These are phyloP conservation scores for Acanthamoeba lenticulata DNA, from an alignment of 208 protist species.

Conservation along the genomic window DNA sequence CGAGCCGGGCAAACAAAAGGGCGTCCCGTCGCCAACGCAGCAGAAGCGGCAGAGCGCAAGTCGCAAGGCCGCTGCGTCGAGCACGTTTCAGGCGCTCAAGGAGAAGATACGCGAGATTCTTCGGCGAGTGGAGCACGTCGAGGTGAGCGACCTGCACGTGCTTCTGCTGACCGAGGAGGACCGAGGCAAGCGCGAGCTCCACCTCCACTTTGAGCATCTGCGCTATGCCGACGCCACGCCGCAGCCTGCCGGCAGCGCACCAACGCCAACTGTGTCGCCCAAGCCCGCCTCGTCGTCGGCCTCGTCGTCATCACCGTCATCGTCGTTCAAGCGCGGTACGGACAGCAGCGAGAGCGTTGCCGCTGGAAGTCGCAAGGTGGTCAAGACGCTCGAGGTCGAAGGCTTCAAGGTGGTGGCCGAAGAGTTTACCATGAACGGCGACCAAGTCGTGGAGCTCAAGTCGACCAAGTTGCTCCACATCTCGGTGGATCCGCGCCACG, in stretches of 20 bases:
- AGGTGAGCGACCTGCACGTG: conserved; percentile 13
- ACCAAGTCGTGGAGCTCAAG: neutral
- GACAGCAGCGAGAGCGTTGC: neutral
- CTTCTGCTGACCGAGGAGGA: neutral
- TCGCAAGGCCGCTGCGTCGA: neutral
- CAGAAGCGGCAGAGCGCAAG: neutral
- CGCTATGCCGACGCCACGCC: conserved; percentile 16
- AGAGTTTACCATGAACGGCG: neutral
- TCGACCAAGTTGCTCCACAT: conserved; percentile 23
- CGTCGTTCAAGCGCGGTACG: too few relatives aligned
- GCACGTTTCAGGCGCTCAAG: neutral
- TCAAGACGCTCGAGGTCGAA: conserved; percentile 14
- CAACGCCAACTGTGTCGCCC: neutral
- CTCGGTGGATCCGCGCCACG: neutral
- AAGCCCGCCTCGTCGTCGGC: neutral
- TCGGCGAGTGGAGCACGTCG: neutral
- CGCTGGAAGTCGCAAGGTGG: neutral
- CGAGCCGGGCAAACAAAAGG: too few relatives aligned
- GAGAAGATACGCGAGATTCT: conserved; percentile 39
- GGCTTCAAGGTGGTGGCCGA: conserved; percentile 33
- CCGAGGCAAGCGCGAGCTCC: conserved; percentile 5
- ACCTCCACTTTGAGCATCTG: conserved; percentile 33
- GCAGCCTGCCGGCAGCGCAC: neutral
- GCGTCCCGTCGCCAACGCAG: too few relatives aligned
- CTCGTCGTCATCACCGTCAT: too few relatives aligned